Conservation (phyloP, 305 asterid species). For the Fraxinus baroniana region DNA sequence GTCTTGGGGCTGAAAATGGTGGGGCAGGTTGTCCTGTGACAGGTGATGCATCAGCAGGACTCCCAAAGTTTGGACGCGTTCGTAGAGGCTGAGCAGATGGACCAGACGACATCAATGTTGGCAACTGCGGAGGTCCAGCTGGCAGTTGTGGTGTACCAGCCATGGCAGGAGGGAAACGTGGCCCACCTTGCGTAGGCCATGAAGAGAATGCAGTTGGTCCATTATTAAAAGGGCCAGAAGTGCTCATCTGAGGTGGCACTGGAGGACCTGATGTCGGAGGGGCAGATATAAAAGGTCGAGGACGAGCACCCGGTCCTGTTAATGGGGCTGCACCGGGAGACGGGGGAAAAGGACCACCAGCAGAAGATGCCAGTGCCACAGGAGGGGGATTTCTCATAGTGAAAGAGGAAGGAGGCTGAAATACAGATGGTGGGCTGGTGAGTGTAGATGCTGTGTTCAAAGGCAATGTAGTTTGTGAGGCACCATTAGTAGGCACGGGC, state of each 20-base stretch:
- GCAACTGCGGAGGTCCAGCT: constrained; percentile 55
- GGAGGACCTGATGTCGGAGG: constrained; percentile 45
- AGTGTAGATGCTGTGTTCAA: constrained; percentile 45
- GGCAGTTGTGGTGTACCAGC: constrained; percentile 58
- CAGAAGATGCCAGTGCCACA: not conserved
- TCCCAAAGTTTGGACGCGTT: constrained; percentile 67
- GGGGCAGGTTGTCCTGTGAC: constrained; percentile 59
- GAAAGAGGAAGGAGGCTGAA: constrained; percentile 60
- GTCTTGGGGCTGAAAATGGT: constrained; percentile 56
- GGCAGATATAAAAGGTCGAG: constrained; percentile 54
- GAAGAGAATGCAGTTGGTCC: constrained; percentile 65
- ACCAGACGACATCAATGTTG: constrained; percentile 44
- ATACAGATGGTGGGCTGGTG: constrained; percentile 51
- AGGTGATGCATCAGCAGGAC: constrained; percentile 50
- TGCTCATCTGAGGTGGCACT: constrained; percentile 36
- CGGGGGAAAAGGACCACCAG: constrained; percentile 43
- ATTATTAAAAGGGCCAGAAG: constrained; percentile 47
- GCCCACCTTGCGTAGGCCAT: constrained; percentile 51
- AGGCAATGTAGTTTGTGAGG: constrained; percentile 52
- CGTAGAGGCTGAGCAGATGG: constrained; percentile 50
- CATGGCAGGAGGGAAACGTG: constrained; percentile 55
- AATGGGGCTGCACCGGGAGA: constrained; percentile 25
- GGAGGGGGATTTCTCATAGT: constrained; percentile 73
- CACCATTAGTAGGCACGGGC: constrained; percentile 48
- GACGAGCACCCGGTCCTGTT: constrained; percentile 38